A percentile compares a stretch with the other conserved stretches of the same genome.
These are phyloP conservation scores for Apocynum venetum DNA, from an alignment of 257 asterid species.

Conservation along the genomic window DNA sequence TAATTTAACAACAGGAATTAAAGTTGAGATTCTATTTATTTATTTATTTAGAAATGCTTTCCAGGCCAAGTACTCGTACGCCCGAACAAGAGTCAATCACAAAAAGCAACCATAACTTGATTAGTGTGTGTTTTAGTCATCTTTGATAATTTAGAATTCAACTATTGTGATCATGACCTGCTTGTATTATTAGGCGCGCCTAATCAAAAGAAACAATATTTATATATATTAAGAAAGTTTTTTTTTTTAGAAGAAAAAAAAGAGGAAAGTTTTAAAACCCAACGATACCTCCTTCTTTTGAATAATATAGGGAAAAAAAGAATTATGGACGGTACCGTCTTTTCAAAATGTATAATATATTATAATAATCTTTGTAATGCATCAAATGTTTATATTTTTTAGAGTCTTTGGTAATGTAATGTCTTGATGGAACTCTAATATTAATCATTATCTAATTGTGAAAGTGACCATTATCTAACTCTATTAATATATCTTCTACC, in stretches of 20 bases:
- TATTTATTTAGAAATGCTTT: background rate
- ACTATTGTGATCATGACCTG: conserved; percentile 23
- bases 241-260: background rate
- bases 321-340: conserved; percentile 18
- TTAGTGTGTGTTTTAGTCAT: conserved; percentile 16
- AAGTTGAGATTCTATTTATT: too few relatives aligned
- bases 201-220: background rate
- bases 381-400: background rate
- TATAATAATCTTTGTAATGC: too few relatives aligned
- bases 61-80: conserved; percentile 2
- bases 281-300: conserved; percentile 13
- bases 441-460: too few relatives aligned
- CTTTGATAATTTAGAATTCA: conserved; percentile 22
- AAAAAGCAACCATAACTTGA: conserved; percentile 2
- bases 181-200: conserved; percentile 34
- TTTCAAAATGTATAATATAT: background rate
- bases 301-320: background rate
- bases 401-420: background rate
- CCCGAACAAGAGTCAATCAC: conserved; percentile 25
- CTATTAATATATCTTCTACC: too few relatives aligned
- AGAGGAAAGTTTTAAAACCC: background rate
- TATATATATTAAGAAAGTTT: background rate
- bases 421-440: too few relatives aligned
- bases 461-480: too few relatives aligned
- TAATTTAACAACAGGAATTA: background rate